Conservation (phyloP, 2,329 filamentous ascomycete species). For the Rutstroemia sydowiana region DNA sequence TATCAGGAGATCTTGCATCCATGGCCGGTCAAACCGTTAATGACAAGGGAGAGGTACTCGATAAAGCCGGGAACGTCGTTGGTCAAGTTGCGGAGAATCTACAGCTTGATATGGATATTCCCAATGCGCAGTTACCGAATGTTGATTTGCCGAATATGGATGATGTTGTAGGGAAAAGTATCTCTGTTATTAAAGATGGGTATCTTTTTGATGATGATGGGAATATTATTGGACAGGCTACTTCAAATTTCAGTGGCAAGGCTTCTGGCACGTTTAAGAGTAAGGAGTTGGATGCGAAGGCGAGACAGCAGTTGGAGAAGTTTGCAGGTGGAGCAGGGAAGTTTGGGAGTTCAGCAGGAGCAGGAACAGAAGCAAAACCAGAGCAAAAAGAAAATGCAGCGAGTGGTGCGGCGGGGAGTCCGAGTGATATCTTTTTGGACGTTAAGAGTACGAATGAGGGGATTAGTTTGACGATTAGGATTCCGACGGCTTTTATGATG, state of each 20-base stretch:
- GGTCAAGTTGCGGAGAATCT: background rate
- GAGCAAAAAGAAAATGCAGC: background rate
- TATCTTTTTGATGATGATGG: constrained; percentile 49
- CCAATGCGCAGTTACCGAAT: background rate
- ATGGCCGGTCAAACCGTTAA: constrained; percentile 47
- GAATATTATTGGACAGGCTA: constrained; percentile 50
- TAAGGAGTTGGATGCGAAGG: constrained; percentile 6
- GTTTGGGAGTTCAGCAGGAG: background rate
- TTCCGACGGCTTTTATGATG: constrained; percentile 10
- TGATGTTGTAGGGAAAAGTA: constrained; percentile 54
- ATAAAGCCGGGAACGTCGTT: constrained; percentile 17
- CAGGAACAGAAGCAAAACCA: background rate
- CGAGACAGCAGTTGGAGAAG: background rate
- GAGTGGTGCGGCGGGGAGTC: background rate
- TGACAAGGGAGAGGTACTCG: constrained; percentile 48
- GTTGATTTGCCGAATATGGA: background rate
- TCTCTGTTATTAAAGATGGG: constrained; percentile 58
- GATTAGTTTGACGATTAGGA: constrained; percentile 8
- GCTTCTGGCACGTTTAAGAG: constrained; percentile 6
- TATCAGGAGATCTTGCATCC: constrained; percentile 37
- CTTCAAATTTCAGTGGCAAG: constrained; percentile 7
- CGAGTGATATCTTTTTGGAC: constrained; percentile 11
- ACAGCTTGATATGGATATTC: background rate
- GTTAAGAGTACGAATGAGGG: constrained; percentile 11
- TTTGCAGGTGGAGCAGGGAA: no score